These are phyloP conservation scores for Prinsepia uniflora DNA, from an alignment of 306 rosid genomes.

Conservation along the genomic window DNA sequence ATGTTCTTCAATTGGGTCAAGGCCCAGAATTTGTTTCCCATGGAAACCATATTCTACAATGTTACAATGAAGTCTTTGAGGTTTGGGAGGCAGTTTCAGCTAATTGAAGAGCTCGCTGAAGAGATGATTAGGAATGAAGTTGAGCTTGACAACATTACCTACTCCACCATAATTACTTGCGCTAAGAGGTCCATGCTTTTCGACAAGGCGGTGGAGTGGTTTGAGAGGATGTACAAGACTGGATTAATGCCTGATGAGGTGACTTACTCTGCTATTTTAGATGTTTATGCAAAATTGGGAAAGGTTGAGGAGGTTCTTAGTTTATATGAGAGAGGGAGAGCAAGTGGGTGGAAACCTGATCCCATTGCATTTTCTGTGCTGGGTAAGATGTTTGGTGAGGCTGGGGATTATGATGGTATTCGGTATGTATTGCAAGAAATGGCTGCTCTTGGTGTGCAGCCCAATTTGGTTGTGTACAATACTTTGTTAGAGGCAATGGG, in stretches of 20 bases:
- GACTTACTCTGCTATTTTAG: conserved; percentile 81
- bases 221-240: conserved; percentile 89
- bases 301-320: conserved; percentile 79
- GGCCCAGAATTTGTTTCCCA: conserved; percentile 58
- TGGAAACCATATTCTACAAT: conserved; percentile 93
- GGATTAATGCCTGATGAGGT: conserved; percentile 97
- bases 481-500: conserved; percentile 96
- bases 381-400: conserved; percentile 96
- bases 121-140: conserved; percentile 66
- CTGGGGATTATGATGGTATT: conserved; percentile 89
- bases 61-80: conserved; percentile 91
- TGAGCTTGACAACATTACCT: conserved; percentile 77
- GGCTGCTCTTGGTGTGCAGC: conserved; percentile 67
- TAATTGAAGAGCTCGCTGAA: conserved; percentile 74
- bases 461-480: conserved; percentile 81
- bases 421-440: conserved; percentile 84
- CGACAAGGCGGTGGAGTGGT: conserved; percentile 88
- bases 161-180: conserved; percentile 78
- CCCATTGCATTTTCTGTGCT: conserved; percentile 66
- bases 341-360: conserved; percentile 94
- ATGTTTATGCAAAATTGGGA: conserved; percentile 82
- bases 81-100: conserved; percentile 81
- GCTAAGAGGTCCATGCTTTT: conserved; percentile 64
- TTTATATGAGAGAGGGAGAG: conserved; percentile 86
- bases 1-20: conserved; percentile 73